phyloP scores from a whole-genome alignment of 139 green algal species.

The Astrephomene gubernaculifera region DNA sequence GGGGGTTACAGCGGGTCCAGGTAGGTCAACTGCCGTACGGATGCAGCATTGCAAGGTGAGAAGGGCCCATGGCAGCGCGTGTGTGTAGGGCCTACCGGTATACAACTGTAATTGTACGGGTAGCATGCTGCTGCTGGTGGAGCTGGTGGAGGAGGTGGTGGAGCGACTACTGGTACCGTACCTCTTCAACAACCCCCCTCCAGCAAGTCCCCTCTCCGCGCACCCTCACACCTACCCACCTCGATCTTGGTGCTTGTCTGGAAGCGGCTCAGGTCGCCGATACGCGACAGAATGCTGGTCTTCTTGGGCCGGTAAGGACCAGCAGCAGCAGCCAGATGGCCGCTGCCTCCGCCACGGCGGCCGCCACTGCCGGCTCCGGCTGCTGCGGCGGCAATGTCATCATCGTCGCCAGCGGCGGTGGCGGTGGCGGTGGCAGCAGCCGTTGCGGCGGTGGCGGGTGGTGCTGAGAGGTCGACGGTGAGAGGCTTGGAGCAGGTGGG shows the following conservation, averaged over 20 bases:
- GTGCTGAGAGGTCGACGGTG: slow-evolving; percentile 79
- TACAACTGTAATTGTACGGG: too few relatives aligned
- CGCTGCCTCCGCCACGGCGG: not conserved
- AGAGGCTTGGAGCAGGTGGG: slow-evolving; percentile 80
- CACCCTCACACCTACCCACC: slow-evolving; percentile 24
- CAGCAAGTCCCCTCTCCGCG: not conserved
- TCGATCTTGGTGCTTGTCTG: slow-evolving; percentile 95
- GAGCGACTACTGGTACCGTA: too few relatives aligned
- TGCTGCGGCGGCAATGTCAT: not conserved
- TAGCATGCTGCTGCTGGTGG: too few relatives aligned
- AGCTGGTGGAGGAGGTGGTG: too few relatives aligned
- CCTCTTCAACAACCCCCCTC: not conserved
- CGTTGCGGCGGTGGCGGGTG: not conserved
- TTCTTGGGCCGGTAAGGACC: slow-evolving; percentile 54
- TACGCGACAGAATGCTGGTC: slow-evolving; percentile 80
- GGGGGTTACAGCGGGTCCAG: too few relatives aligned
- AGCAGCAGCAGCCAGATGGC: not conserved
- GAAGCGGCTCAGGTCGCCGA: slow-evolving; percentile 76
- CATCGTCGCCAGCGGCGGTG: not conserved
- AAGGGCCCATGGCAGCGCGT: too few relatives aligned
- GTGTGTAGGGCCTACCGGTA: too few relatives aligned
- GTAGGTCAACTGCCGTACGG: too few relatives aligned
- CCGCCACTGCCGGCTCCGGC: slow-evolving; percentile 5
- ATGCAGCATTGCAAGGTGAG: too few relatives aligned
- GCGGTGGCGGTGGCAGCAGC: too few relatives aligned